Evolutionary conservation across 1,284 basidiomycete genomes (phyloP), one percentile per base, ranked within the genome.

Genomic region (Heterobasidion parviporum): DNA sequence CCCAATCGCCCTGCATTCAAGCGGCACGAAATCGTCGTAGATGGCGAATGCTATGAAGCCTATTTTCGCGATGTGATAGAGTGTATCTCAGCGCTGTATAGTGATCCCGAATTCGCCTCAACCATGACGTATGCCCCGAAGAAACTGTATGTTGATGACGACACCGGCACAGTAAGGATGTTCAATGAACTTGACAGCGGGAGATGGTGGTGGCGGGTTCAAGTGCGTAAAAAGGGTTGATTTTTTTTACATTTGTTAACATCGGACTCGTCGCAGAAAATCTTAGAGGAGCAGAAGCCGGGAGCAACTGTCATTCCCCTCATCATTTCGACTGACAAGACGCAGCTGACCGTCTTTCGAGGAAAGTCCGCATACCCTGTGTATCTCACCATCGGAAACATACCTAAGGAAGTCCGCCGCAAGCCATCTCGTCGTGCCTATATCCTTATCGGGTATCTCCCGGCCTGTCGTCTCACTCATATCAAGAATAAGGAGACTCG

Each of bases 321-420:
- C 3, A 74, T 76, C 33, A 56, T 75, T 0, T 61, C 70, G 3
- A 70, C 72, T 0, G 71, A 76, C 57, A 73, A 76, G 57, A 76
- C 73, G 1, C 62, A 65, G 7, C 64, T 76, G 9, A 65, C 73
- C 9, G 56, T 54, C 2, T 69, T 73, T 58, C 63, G 65, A n/a
- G 71, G 72, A 1, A 71, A 72, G 50, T 54, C 54, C 4, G 73
- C 71, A 15, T 73, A 66, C 64, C 72, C 72, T 1, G 68, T 73
- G 1, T 76, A 75, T 60, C 59, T 74, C 0, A 72, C 67, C 0
- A 62, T 75, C 3, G 72, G 72, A 0, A 76, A 76, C 56, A 64
- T 77, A 5, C 44, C 55, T 0, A 73, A 72, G 54, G 57, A 56
- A 1, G 59, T 65, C 0, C 64, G 68, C 2, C 62, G 66, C 8